Percentiles rank a stretch among this genome's conserved stretches.
Conservation (phyloP, 306 rosid species). For the Sicyos edulis region DNA sequence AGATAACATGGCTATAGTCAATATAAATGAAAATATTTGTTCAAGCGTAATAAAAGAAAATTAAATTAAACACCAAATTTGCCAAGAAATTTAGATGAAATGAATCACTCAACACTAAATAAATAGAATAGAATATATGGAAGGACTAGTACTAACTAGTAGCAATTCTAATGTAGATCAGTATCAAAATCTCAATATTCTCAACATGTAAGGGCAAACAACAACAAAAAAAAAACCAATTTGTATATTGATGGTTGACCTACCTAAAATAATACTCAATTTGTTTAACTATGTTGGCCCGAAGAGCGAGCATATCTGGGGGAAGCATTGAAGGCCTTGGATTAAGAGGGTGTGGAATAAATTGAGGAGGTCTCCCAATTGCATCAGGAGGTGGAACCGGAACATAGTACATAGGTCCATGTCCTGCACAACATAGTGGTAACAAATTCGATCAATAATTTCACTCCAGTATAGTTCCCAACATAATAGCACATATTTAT, state of each 20-base stretch:
- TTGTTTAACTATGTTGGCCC: slow-evolving; percentile 60
- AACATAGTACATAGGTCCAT: slow-evolving; percentile 59
- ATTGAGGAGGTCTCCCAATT: slow-evolving; percentile 42
- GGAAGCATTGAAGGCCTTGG: slow-evolving; percentile 40
- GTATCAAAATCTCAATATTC: background rate
- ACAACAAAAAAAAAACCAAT: slow-evolving; percentile 8
- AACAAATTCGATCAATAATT: background rate
- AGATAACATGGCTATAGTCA: background rate
- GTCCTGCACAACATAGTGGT: slow-evolving; percentile 40
- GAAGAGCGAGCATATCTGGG: slow-evolving; percentile 49
- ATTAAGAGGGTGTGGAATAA: slow-evolving; percentile 51
- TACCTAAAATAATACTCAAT: slow-evolving; percentile 90
- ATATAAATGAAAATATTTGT: background rate
- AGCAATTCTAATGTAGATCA: background rate
- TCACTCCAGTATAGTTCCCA: background rate
- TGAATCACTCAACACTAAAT: background rate
- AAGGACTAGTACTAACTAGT: background rate
- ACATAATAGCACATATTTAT: background rate
- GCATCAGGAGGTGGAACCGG: slow-evolving; percentile 59
- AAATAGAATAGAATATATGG: background rate
- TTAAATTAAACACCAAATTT: background rate
- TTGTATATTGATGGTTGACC: slow-evolving; percentile 23
- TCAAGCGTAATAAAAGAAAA: background rate
- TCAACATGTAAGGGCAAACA: background rate
- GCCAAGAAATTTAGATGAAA: background rate